Evolutionary conservation across 2,329 filamentous ascomycete genomes (phyloP), one percentile per base, ranked within the genome.

Genomic region (Passalora sequoiae): DNA sequence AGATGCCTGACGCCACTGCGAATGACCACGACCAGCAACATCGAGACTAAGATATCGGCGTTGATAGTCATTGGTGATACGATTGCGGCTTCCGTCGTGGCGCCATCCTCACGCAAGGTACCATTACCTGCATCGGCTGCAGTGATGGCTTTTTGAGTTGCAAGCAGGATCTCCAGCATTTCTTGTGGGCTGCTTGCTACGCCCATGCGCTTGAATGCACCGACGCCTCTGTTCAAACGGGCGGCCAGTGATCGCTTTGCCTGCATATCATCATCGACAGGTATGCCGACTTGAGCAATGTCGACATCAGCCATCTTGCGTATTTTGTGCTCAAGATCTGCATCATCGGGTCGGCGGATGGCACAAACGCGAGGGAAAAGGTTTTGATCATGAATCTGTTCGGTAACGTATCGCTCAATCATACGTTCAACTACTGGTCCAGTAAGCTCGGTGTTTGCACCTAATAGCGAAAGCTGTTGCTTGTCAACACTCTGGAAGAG

Each of bases 401-500:
- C 92, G 0, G 87, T 81, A 30, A 98, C 81, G 66, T 98, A 96
- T 36, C 89, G 83, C 66, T 98, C 92, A 53, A 98, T 96, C 58
- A 98, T 75, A 49, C 86, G 82, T 68, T 98, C 94, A 1, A 98
- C 89, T 6, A 94, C 70, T 1, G 89, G 87, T 0, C 92, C 91
- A 0, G 92, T 97, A 39, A 98, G 70, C 61, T 96, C 89, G 2
- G 94, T 98, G 1, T 89, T 95, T 4, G 89, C 86, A 13, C 89
- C 92, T 4, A 98, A 74, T 25, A 94, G 75, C 3, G 91, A 96
- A 20, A 98, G 72, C 59, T 97, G 92, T 58, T 94, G 87, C 64
- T 95, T 95, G 63, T 98, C 92, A 4, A 98, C 91, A 47, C 83
- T 82, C 59, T 97, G 91, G 55, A 98, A 98, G 1, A 97, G 75